Base-by-base conservation (phyloP, 2,329 filamentous ascomycete genomes). In the Talaromyces sp. region DNA sequence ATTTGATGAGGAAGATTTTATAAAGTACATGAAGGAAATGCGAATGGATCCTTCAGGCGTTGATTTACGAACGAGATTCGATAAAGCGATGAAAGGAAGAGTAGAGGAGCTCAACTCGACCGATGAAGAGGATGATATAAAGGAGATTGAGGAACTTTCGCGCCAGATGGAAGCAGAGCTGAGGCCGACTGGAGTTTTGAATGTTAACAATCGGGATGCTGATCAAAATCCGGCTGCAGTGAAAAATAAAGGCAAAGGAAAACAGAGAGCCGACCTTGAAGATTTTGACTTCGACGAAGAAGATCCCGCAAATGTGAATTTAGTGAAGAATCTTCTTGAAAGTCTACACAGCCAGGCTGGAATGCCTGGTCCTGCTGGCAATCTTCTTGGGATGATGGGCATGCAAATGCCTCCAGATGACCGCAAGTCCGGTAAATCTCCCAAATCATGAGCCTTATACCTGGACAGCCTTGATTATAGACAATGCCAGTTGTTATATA, bases 291-390 rank as follows among this genome's bases (percentile, higher is more conserved):
- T 69, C 41, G 73, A 66, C 24, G 65, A 64, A 5, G 87, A 90
- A 62, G 85, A 95, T 4, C 84, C 93, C 68, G 87, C 95, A 33
- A 91, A 98, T 74, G 90, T 93, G 70, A 94, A 95, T 67, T 82
- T 99, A 27, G 93, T 91, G 19, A 92, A 90, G 76, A 98, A 98
- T 72, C 82, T 99, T 63, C 82, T 99, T 1, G 92, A 97, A 76
- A 94, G 92, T 71, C 93, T 99, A 78, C 96, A 96, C 74, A 89
- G 91, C 16, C 94, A 98, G 76, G 92, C 83, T 19, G 95, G 95
- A 13, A 86, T 90, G 82, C 84, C 92, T 37, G 95, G 95, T 0
- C 95, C 95, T 0, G 90, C 91, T 2, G 88, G 93, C 0, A 98
- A 97, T 74, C 81, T 99, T 66, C 84, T 99, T 72, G 89, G 88